Percentiles rank a stretch among this genome's conserved stretches.
phyloP scores from a whole-genome alignment of 2,329 filamentous ascomycete genomes.

The Diaporthe eres region DNA sequence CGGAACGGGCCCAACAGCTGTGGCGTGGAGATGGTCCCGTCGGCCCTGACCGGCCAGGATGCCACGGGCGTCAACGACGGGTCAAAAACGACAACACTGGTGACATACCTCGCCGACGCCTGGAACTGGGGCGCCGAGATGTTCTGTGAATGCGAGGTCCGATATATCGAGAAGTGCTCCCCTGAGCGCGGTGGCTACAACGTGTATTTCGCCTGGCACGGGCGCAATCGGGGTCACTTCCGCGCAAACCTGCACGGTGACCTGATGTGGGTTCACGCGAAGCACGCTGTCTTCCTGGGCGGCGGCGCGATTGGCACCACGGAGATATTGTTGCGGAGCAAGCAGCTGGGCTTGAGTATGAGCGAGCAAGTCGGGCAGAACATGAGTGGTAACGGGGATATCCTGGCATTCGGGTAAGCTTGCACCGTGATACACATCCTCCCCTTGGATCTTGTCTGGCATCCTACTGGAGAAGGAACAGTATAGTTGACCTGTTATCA shows the following conservation, averaged over 20 bases:
- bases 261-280: conserved; percentile 77
- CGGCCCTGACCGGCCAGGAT: conserved; percentile 73
- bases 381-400: conserved; percentile 78
- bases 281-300: conserved; percentile 75
- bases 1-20: conserved; percentile 71
- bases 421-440: background rate
- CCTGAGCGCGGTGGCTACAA: conserved; percentile 68
- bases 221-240: conserved; percentile 69
- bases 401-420: conserved; percentile 71
- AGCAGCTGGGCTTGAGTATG: conserved; percentile 69
- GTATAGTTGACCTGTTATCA: conserved; percentile 42
- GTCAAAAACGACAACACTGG: conserved; percentile 75
- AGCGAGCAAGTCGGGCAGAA: conserved; percentile 70
- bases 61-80: conserved; percentile 76
- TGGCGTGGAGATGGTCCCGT: conserved; percentile 75
- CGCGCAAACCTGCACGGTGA: conserved; percentile 68
- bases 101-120: conserved; percentile 77
- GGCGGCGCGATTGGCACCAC: conserved; percentile 76
- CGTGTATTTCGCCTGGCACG: conserved; percentile 76
- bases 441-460: background rate
- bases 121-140: conserved; percentile 82
- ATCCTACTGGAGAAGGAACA: background rate
- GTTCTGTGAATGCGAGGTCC: conserved; percentile 78
- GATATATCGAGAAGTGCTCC: conserved; percentile 69
- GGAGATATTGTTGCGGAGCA: conserved; percentile 74